These are phyloP conservation scores for Nepenthes alata DNA, from an alignment of 179 eudicot genomes.

Conservation along the genomic window DNA sequence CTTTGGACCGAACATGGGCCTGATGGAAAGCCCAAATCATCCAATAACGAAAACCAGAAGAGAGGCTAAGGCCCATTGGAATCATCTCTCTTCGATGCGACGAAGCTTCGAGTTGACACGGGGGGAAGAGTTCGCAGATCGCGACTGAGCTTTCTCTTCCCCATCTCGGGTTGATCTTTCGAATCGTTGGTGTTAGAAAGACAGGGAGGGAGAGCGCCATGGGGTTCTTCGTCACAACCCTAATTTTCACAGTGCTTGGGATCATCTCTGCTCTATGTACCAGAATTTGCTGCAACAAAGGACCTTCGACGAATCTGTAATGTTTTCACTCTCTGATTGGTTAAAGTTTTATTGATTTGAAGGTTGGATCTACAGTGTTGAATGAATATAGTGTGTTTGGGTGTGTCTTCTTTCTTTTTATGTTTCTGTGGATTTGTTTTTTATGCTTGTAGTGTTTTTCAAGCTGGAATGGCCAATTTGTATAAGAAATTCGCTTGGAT, in stretches of 20 bases:
- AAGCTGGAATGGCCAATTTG: no score
- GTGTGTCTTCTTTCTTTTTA: no score
- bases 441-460: no score
- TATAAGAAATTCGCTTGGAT: no score
- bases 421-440: no score
- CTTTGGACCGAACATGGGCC: no score
- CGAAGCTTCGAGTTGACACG: background rate
- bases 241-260: slow-evolving; percentile 61
- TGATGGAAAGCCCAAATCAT: no score
- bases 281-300: slow-evolving; percentile 80
- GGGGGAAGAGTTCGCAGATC: background rate
- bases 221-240: slow-evolving; percentile 71
- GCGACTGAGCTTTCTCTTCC: background rate
- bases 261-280: slow-evolving; percentile 54
- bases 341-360: no score
- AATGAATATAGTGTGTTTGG: no score
- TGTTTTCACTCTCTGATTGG: background rate
- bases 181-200: slow-evolving; percentile 1
- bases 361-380: no score
- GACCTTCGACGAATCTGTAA: slow-evolving; percentile 90
- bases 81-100: background rate
- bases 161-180: background rate
- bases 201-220: slow-evolving; percentile 14
- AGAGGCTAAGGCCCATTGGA: background rate
- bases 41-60: no score